These are phyloP conservation scores for Phanerochaete sordida DNA, from an alignment of 768 basidiomycete species.

Conservation along the genomic window DNA sequence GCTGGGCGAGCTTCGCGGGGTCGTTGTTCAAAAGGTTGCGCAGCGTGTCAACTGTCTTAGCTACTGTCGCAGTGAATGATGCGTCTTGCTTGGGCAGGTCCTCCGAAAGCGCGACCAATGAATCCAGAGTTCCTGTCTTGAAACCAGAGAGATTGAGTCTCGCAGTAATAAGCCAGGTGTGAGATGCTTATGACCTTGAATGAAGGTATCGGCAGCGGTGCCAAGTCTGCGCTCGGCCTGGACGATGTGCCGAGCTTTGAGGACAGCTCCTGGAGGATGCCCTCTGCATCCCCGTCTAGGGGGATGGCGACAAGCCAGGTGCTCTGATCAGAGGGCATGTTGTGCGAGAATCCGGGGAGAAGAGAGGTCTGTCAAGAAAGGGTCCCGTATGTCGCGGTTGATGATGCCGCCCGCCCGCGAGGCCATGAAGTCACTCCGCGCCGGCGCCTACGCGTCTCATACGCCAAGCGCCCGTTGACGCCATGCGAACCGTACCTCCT, in stretches of 20 bases:
- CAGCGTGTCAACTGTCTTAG: constrained; percentile 92
- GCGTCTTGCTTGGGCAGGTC: constrained; percentile 88
- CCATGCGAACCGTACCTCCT: not conserved
- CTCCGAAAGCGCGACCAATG: constrained; percentile 85
- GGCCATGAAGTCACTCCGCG: constrained; percentile 8
- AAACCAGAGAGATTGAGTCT: not conserved
- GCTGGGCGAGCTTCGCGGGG: constrained; percentile 66
- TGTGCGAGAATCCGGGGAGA: not conserved
- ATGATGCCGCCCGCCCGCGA: constrained; percentile 1
- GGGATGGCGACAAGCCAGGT: constrained; percentile 92
- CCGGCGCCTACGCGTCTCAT: not conserved
- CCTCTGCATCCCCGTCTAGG: constrained; percentile 80
- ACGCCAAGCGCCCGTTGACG: not conserved
- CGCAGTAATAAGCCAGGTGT: not conserved
- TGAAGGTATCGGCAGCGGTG: constrained; percentile 71
- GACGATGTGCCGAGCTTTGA: constrained; percentile 60
- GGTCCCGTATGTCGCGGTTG: not conserved
- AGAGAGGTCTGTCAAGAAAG: not conserved
- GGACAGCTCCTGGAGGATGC: constrained; percentile 60
- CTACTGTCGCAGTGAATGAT: constrained; percentile 82
- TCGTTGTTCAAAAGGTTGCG: constrained; percentile 90
- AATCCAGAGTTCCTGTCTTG: constrained; percentile 92
- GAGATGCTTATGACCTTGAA: constrained; percentile 69
- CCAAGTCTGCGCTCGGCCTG: constrained; percentile 49
- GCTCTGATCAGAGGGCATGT: constrained; percentile 93